These are phyloP conservation scores for Zancudomyces culisetae DNA, from an alignment of 371 early-diverging fungal genomes.

Conservation along the genomic window DNA sequence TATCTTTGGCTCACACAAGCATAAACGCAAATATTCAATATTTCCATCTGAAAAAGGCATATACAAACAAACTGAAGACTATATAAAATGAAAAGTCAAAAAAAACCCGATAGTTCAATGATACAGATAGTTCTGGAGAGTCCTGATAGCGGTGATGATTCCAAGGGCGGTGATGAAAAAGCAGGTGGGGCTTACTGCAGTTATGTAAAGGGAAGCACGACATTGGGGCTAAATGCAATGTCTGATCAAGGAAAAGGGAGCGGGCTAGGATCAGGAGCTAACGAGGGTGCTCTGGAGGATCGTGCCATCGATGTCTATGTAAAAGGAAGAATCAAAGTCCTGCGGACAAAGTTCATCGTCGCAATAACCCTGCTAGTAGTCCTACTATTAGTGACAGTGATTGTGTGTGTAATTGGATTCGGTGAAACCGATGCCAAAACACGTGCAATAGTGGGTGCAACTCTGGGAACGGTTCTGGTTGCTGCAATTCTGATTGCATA, in stretches of 20 bases:
- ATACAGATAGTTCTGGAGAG: background rate
- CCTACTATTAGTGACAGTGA: background rate
- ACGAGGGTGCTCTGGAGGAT: background rate
- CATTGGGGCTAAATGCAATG: background rate
- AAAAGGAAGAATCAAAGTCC: background rate
- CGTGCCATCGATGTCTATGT: background rate
- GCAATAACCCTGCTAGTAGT: background rate
- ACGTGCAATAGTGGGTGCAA: background rate
- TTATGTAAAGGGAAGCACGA: background rate
- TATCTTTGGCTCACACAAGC: too few species aligned
- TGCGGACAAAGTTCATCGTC: background rate
- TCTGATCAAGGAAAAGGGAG: background rate
- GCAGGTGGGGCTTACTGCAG: background rate
- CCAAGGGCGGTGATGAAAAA: background rate
- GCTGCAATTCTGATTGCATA: background rate
- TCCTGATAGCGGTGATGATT: background rate
- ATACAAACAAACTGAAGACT: too few species aligned
- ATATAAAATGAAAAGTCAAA: background rate
- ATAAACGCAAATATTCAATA: too few species aligned
- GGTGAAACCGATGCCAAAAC: background rate
- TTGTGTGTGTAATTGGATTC: background rate
- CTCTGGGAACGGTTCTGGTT: background rate
- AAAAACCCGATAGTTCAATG: background rate
- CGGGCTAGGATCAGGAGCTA: background rate
- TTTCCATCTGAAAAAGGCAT: too few species aligned